phyloP scores from a whole-genome alignment of 495 filamentous ascomycete species.

The Penicillium ochrochloron region DNA sequence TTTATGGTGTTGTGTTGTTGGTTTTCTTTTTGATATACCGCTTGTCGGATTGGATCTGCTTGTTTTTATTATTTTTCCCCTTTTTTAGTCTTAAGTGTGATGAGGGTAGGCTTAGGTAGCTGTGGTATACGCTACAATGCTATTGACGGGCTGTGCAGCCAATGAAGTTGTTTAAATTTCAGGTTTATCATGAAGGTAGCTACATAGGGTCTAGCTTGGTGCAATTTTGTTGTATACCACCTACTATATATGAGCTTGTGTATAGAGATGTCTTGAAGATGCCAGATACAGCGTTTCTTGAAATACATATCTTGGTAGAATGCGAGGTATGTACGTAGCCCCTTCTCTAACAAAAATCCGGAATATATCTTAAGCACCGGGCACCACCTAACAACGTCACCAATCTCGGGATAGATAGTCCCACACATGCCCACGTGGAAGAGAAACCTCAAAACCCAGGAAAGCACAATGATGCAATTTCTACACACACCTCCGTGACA shows the following conservation, averaged over 20 bases:
- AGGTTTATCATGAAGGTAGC: too few relatives aligned
- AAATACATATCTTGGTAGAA: too few relatives aligned
- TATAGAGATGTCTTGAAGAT: too few relatives aligned
- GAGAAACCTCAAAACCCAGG: not conserved
- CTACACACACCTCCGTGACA: not conserved
- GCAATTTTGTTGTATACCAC: too few relatives aligned
- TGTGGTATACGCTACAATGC: not conserved
- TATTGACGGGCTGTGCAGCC: not conserved
- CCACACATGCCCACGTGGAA: not conserved
- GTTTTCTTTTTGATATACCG: conserved; percentile 24
- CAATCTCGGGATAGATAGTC: not conserved
- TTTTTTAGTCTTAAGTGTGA: not conserved
- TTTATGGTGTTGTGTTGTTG: conserved; percentile 22
- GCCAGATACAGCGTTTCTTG: too few relatives aligned
- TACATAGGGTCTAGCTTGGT: too few relatives aligned
- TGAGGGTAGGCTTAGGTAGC: not conserved
- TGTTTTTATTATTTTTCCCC: conserved; percentile 1
- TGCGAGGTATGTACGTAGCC: too few relatives aligned
- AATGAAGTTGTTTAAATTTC: too few relatives aligned
- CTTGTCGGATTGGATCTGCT: conserved; percentile 12
- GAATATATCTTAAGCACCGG: not conserved
- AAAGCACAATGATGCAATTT: not conserved
- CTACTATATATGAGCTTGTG: too few relatives aligned
- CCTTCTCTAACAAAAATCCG: not conserved
- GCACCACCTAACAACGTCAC: not conserved